phyloP scores from a whole-genome alignment of 2,329 filamentous ascomycete species.

The Neopestalotiopsis rosae region DNA sequence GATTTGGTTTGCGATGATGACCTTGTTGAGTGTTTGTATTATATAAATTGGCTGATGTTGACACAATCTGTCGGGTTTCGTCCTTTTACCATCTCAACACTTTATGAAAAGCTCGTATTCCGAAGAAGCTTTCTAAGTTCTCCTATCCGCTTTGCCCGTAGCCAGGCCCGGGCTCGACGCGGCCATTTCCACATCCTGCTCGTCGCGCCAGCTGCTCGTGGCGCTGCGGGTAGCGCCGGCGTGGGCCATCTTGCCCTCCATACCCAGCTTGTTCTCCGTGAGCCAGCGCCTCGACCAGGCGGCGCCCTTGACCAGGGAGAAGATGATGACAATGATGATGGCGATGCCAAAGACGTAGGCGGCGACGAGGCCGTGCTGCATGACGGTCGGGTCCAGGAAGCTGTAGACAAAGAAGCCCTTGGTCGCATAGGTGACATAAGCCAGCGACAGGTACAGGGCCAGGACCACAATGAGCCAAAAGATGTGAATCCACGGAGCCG shows the following conservation, averaged over 20 bases:
- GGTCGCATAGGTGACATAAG: conserved; percentile 73
- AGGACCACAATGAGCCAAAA: conserved; percentile 72
- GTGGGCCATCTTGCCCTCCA: conserved; percentile 30
- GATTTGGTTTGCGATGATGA: no score
- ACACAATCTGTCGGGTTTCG: not conserved
- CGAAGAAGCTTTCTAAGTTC: not conserved
- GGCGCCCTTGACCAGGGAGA: conserved; percentile 44
- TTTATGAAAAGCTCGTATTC: not conserved
- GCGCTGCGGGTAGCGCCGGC: not conserved
- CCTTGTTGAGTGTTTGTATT: not conserved
- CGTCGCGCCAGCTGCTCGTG: conserved; percentile 9
- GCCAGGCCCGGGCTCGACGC: not conserved
- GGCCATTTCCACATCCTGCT: conserved; percentile 16
- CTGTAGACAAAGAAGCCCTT: conserved; percentile 78
- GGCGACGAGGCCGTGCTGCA: conserved; percentile 62
- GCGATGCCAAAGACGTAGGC: conserved; percentile 63
- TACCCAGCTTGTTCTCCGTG: conserved; percentile 36
- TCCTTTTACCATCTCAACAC: not conserved
- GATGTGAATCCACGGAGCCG: conserved; percentile 66
- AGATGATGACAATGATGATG: conserved; percentile 48
- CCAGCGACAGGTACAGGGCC: conserved; percentile 73
- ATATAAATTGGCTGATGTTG: not conserved
- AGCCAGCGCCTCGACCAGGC: conserved; percentile 47
- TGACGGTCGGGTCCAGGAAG: conserved; percentile 70
- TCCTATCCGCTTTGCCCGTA: conserved; percentile 1